A percentile compares a stretch with the other conserved stretches of the same genome.
These are phyloP conservation scores for Zizania latifolia DNA, from an alignment of 176 grass and related monocot genomes.

Conservation along the genomic window DNA sequence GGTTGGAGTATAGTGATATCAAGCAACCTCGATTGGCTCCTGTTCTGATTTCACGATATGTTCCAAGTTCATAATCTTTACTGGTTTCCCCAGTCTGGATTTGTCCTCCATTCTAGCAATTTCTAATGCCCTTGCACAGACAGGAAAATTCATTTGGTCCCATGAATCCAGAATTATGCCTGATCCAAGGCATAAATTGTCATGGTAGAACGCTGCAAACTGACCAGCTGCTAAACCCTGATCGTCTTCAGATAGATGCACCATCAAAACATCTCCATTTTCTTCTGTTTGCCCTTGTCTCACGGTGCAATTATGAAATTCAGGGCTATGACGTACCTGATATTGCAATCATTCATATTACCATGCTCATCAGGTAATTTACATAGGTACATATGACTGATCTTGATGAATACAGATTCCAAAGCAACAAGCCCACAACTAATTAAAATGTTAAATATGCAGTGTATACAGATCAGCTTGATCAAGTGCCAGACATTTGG, in stretches of 20 bases:
- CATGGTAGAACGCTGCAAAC: constrained; percentile 77
- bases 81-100: constrained; percentile 73
- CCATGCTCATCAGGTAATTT: neutral
- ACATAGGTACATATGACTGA: neutral
- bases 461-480: neutral
- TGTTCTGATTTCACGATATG: constrained; percentile 13
- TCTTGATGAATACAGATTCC: neutral
- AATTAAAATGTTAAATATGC: neutral
- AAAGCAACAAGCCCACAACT: neutral
- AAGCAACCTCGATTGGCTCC: constrained; percentile 22
- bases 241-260: constrained; percentile 73
- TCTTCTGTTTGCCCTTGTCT: constrained; percentile 23
- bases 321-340: constrained; percentile 74
- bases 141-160: constrained; percentile 65
- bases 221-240: constrained; percentile 90
- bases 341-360: constrained; percentile 1
- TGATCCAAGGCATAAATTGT: constrained; percentile 57
- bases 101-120: constrained; percentile 67
- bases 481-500: neutral
- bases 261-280: constrained; percentile 42
- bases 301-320: constrained; percentile 72
- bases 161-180: constrained; percentile 74
- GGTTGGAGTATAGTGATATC: neutral
- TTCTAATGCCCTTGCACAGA: constrained; percentile 73
- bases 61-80: constrained; percentile 81